phyloP scores from a whole-genome alignment of 257 asterid species.

The Salvia miltiorrhiza region DNA sequence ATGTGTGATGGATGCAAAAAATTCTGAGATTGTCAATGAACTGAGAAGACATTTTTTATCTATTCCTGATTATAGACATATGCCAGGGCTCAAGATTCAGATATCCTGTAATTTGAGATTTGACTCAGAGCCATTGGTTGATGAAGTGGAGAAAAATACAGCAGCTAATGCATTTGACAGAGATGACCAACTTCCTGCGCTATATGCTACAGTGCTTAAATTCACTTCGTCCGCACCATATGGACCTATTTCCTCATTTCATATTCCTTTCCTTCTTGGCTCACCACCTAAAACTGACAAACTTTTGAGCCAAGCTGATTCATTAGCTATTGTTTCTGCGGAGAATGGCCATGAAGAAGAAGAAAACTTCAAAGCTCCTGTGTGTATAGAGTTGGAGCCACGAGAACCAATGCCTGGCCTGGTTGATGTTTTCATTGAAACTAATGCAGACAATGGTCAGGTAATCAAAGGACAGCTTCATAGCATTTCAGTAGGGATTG shows the following conservation, averaged over 20 bases:
- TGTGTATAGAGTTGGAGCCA: constrained; percentile 82
- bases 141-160: constrained; percentile 32
- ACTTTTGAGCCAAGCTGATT: constrained; percentile 40
- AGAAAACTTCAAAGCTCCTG: constrained; percentile 52
- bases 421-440: constrained; percentile 63
- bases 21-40: constrained; percentile 58
- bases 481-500: constrained; percentile 76
- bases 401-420: constrained; percentile 87
- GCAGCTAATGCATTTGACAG: constrained; percentile 32
- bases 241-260: constrained; percentile 65
- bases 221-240: constrained; percentile 80
- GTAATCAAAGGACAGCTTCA: constrained; percentile 74
- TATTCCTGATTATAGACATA: constrained; percentile 76
- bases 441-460: constrained; percentile 76
- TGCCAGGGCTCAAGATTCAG: constrained; percentile 76
- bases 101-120: constrained; percentile 66
- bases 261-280: constrained; percentile 75
- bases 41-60: constrained; percentile 74
- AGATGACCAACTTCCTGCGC: constrained; percentile 70
- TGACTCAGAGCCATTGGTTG: constrained; percentile 56
- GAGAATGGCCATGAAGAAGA: constrained; percentile 51
- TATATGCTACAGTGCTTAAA: constrained; percentile 72
- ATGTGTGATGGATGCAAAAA: constrained; percentile 86
- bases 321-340: constrained; percentile 68
- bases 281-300: constrained; percentile 40